phyloP scores from a whole-genome alignment of 148 eudicot genomes.

The Dianthus caryophyllus region DNA sequence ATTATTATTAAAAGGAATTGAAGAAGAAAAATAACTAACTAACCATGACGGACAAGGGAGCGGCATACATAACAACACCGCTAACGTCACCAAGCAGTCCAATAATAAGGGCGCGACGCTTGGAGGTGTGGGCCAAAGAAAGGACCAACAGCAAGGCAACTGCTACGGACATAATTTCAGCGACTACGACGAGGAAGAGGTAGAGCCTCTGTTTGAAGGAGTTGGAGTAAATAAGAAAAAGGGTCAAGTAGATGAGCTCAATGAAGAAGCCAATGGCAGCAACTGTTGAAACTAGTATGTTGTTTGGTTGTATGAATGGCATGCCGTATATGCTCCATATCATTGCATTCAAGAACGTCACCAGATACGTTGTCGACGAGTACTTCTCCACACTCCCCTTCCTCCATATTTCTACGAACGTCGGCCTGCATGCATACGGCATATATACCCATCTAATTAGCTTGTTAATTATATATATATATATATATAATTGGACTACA shows the following conservation, averaged over 20 bases:
- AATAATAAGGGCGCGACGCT: constrained; percentile 43
- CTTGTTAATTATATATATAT: no score
- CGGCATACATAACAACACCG: constrained; percentile 68
- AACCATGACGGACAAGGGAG: constrained; percentile 82
- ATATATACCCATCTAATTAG: no score
- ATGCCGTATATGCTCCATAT: constrained; percentile 76
- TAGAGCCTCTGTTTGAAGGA: constrained; percentile 32
- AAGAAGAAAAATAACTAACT: constrained; percentile 17
- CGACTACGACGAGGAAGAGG: constrained; percentile 30
- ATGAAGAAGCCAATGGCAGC: constrained; percentile 55
- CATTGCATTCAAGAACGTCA: constrained; percentile 66
- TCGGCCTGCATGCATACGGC: constrained; percentile 42
- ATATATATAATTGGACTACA: no score
- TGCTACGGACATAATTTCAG: constrained; percentile 36
- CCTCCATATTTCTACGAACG: constrained; percentile 63
- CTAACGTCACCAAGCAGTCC: constrained; percentile 54
- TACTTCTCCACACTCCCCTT: constrained; percentile 73
- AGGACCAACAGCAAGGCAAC: constrained; percentile 40
- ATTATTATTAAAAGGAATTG: no score
- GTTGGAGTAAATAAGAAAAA: constrained; percentile 50
- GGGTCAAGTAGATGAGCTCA: constrained; percentile 48
- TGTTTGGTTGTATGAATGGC: constrained; percentile 72
- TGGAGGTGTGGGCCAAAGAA: constrained; percentile 32
- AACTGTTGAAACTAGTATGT: constrained; percentile 51
- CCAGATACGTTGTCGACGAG: constrained; percentile 68